phyloP scores from a whole-genome alignment of 495 filamentous ascomycete genomes.

The Bombardia bombarda region DNA sequence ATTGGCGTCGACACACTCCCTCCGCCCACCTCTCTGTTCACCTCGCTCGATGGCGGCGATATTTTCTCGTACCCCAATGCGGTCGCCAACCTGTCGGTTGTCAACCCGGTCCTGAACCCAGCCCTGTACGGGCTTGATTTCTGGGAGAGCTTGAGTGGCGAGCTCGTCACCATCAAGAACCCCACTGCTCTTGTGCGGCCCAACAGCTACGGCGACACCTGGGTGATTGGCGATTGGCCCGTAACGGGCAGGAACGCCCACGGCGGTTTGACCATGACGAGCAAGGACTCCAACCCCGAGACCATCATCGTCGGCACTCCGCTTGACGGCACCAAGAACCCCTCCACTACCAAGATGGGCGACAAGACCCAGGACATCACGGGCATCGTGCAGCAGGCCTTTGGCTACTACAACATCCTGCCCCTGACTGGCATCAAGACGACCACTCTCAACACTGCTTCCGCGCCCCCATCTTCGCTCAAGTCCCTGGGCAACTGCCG shows the following conservation, averaged over 20 bases:
- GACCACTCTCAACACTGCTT: constrained; percentile 21
- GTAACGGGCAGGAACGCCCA: constrained; percentile 44
- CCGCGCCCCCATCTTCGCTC: constrained; percentile 35
- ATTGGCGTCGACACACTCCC: constrained; percentile 40
- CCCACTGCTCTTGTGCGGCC: constrained; percentile 41
- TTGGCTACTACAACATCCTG: constrained; percentile 53
- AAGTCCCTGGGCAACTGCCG: constrained; percentile 36
- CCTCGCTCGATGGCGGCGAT: constrained; percentile 43
- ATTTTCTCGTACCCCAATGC: constrained; percentile 50
- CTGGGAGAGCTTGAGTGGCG: constrained; percentile 54
- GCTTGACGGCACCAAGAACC: constrained; percentile 51
- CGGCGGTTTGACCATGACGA: constrained; percentile 47
- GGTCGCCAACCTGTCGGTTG: constrained; percentile 38
- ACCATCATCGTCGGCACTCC: constrained; percentile 50
- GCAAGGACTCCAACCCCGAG: constrained; percentile 52
- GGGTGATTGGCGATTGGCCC: constrained; percentile 50
- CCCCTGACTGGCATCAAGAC: constrained; percentile 43
- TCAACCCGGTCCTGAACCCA: constrained; percentile 47
- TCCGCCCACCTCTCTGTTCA: constrained; percentile 47
- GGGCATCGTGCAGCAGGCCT: constrained; percentile 48
- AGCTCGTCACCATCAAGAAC: constrained; percentile 44
- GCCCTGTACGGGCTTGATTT: constrained; percentile 53
- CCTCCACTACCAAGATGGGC: constrained; percentile 43
- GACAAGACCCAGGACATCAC: constrained; percentile 50
- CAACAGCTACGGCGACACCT: constrained; percentile 53